Percentiles rank a stretch among this genome's conserved stretches.
These are phyloP conservation scores for Jacaranda copaia DNA, from an alignment of 257 asterid species.

Conservation along the genomic window DNA sequence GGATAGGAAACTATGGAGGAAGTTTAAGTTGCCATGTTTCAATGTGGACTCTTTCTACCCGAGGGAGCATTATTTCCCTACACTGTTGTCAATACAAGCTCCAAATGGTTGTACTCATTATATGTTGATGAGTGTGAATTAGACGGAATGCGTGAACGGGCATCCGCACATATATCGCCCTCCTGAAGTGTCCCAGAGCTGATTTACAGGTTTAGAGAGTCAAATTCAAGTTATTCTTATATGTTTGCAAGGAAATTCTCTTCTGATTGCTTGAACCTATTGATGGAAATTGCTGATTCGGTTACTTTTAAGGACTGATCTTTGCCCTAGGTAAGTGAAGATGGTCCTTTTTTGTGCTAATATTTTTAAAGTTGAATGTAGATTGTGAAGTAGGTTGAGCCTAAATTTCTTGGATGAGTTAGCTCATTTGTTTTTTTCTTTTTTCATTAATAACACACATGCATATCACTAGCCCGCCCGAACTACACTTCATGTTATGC, in stretches of 20 bases:
- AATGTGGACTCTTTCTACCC: constrained; percentile 74
- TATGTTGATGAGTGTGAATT: constrained; percentile 74
- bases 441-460: no score
- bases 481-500: no score
- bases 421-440: background rate
- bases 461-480: no score
- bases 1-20: constrained; percentile 76
- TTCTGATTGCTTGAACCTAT: constrained; percentile 66
- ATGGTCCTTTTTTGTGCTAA: background rate
- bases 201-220: constrained; percentile 64
- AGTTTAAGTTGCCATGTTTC: constrained; percentile 67
- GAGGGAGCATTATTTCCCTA: constrained; percentile 84
- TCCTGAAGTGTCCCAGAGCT: constrained; percentile 62
- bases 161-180: constrained; percentile 79
- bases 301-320: constrained; percentile 70
- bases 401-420: constrained; percentile 32
- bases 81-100: constrained; percentile 71
- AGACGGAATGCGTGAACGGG: constrained; percentile 71
- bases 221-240: constrained; percentile 57
- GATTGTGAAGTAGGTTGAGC: constrained; percentile 29
- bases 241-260: constrained; percentile 83
- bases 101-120: constrained; percentile 54
- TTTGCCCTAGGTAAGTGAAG: constrained; percentile 48
- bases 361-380: background rate
- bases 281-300: constrained; percentile 72